These are phyloP conservation scores for Isochrysis galbana DNA, from an alignment of 78 protist genomes.

Conservation along the genomic window DNA sequence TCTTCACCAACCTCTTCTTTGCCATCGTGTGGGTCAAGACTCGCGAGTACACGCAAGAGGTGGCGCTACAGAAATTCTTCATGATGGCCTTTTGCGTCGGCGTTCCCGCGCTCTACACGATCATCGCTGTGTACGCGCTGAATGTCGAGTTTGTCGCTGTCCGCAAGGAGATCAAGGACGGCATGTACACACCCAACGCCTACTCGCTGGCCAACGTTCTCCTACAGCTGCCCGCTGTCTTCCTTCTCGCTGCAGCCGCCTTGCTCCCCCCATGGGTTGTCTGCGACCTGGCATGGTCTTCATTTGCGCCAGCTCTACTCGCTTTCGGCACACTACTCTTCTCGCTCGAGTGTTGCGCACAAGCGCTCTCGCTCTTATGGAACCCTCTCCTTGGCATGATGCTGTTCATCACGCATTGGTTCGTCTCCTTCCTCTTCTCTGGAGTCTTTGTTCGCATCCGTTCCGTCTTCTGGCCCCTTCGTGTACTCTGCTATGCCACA, in stretches of 20 bases:
- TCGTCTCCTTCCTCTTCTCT: background rate
- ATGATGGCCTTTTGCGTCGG: background rate
- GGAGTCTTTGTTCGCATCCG: background rate
- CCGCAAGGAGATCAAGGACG: slow-evolving; percentile 14
- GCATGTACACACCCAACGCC: background rate
- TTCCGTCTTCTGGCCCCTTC: background rate
- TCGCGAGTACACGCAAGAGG: background rate
- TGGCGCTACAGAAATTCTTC: background rate
- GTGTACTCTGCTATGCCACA: background rate
- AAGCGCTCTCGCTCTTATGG: background rate
- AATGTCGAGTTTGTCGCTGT: background rate
- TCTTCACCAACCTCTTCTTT: background rate
- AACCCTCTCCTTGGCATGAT: background rate
- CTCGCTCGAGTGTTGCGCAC: too few species aligned
- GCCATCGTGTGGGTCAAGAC: background rate
- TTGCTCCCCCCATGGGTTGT: background rate
- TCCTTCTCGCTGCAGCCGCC: background rate
- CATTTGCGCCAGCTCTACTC: background rate
- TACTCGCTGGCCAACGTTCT: background rate
- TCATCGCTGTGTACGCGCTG: background rate
- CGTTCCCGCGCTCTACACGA: background rate
- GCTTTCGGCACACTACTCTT: background rate
- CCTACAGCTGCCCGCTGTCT: background rate
- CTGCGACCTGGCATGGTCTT: background rate
- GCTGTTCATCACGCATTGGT: background rate